Evolutionary conservation across 2,329 filamentous ascomycete genomes (phyloP).

Genomic region (Xylaria sp.): DNA sequence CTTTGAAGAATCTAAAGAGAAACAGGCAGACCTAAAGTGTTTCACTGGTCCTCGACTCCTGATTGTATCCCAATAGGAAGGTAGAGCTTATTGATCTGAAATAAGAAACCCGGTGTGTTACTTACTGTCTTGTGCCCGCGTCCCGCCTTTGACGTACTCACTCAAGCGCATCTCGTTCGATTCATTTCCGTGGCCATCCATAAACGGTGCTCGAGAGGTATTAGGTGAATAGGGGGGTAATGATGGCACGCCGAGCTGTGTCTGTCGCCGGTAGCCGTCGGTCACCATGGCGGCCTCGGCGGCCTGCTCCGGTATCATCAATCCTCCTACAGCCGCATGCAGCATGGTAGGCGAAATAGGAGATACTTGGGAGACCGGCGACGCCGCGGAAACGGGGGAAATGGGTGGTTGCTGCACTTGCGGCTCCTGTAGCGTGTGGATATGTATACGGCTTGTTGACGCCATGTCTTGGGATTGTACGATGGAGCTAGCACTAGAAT

Average conservation of each 20-base stretch:
- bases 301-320: conserved; percentile 24
- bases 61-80: not conserved
- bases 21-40: not conserved
- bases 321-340: conserved; percentile 16
- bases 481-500: conserved; percentile 3
- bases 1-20: not conserved
- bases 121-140: conserved; percentile 38
- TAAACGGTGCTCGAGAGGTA: conserved; percentile 28
- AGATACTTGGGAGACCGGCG: conserved; percentile 24
- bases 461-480: conserved; percentile 8
- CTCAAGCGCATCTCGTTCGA: conserved; percentile 42
- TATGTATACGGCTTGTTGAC: conserved; percentile 4
- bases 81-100: not conserved
- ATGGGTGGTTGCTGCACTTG: conserved; percentile 8
- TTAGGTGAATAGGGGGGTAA: conserved; percentile 40
- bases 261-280: conserved; percentile 34
- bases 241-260: conserved; percentile 22
- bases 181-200: conserved; percentile 40
- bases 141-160: conserved; percentile 42
- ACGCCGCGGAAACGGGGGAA: conserved; percentile 23
- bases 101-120: not conserved
- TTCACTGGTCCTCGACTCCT: not conserved
- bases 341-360: conserved; percentile 23
- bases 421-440: conserved; percentile 3
- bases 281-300: conserved; percentile 38